Percentiles rank a stretch among this genome's conserved stretches.
These are phyloP conservation scores for Nitzschia inconspicua DNA, from an alignment of 108 stramenopile genomes.

Conservation along the genomic window DNA sequence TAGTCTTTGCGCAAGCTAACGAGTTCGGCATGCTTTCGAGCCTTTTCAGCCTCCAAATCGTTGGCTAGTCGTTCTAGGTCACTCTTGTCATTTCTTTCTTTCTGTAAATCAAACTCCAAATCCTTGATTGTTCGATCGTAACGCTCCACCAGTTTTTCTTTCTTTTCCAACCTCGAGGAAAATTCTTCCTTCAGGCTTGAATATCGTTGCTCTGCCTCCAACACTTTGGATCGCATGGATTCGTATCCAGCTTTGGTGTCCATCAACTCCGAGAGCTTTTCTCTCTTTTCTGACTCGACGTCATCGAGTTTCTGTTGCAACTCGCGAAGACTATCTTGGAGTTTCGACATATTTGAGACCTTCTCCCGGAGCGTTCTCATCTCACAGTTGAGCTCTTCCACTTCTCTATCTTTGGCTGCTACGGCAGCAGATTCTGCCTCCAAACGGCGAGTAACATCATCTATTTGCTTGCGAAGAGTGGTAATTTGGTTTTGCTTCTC, in stretches of 20 bases:
- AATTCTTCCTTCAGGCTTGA: slow-evolving; percentile 6
- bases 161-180: slow-evolving; percentile 1
- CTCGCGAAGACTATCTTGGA: slow-evolving; percentile 11
- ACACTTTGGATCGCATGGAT: slow-evolving; percentile 10
- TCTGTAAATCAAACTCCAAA: slow-evolving; percentile 5
- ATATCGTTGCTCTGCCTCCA: slow-evolving; percentile 7
- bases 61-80: slow-evolving; percentile 7
- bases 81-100: slow-evolving; percentile 2
- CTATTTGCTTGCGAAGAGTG: slow-evolving; percentile 18
- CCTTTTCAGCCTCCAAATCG: slow-evolving; percentile 9
- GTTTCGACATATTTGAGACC: not conserved
- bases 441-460: slow-evolving; percentile 16
- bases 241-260: slow-evolving; percentile 2
- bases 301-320: slow-evolving; percentile 6
- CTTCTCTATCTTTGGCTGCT: slow-evolving; percentile 16
- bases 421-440: slow-evolving; percentile 4
- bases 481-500: slow-evolving; percentile 18
- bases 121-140: slow-evolving; percentile 18
- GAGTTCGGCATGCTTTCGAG: slow-evolving; percentile 25
- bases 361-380: slow-evolving; percentile 8
- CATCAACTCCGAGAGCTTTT: not conserved
- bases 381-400: slow-evolving; percentile 11
- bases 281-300: slow-evolving; percentile 6
- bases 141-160: slow-evolving; percentile 6
- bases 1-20: slow-evolving; percentile 22